Evolutionary conservation across 257 asterid genomes (phyloP), one percentile per base, ranked within the genome.

Genomic region (Gardenia jasminoides): DNA sequence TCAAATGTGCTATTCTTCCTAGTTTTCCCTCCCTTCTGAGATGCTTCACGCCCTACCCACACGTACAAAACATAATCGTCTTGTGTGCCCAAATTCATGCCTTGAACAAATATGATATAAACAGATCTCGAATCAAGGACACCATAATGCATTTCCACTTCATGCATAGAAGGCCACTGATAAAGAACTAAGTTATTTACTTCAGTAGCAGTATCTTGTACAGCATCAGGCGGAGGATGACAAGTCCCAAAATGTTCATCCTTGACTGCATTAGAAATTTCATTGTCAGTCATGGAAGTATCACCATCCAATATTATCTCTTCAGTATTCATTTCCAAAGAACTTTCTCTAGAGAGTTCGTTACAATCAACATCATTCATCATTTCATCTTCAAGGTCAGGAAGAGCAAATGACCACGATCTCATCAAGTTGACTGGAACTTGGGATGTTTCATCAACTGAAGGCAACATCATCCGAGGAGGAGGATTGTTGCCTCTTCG

Each of bases 401-500:
- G 83, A 58, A 68, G 78, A 74, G 86, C 74, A 80, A 86, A 79
- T 7, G 86, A 81, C 79, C 84, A 82, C 43, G 89, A 73, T 74
- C 88, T 85, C 3, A 75, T 78, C 87, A 83, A 79, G 75, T 83
- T 88, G 43, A 75, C 89, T 47, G 91, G 79, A 83, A 67, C 77
- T 70, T 80, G 88, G 75, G 92, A 79, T n/a, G 82, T 87, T 78
- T 87, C 92, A 46, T 89, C 90, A 54, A 83, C 85, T 44, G 92
- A 88, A 61, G 93, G 88, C 75, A 90, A 82, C 78, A 69, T 86
- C 90, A 83, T 88, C 79, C 71, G 66, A 41, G 90, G 80, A 61
- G 92, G 88, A 72, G 83, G 86, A 59, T 47, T 80, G 80, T 81
- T 86, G 59, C 88, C 90, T 82, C 91, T 80, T 69, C 86, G 83